Conservation (phyloP, 805 yeast species). For the Starmerella lactis-condensi region DNA sequence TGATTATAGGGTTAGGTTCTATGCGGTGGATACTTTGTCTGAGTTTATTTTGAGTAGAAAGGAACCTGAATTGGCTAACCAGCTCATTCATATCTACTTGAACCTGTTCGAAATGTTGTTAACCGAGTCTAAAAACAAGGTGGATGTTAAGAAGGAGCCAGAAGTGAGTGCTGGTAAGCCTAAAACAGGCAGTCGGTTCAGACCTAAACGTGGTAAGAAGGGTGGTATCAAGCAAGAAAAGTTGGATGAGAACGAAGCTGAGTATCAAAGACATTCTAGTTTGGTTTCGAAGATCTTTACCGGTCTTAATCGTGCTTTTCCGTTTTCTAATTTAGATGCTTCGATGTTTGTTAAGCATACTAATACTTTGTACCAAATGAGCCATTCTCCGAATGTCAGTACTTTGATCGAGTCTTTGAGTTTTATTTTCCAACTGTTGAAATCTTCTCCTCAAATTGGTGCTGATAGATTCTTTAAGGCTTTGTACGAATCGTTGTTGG, state of each 20-base stretch:
- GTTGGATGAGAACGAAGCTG: constrained; percentile 19
- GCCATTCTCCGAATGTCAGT: constrained; percentile 85
- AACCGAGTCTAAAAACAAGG: constrained; percentile 32
- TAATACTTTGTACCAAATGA: constrained; percentile 69
- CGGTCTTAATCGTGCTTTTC: constrained; percentile 91
- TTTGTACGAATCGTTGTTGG: constrained; percentile 73
- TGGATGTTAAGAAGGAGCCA: constrained; percentile 22
- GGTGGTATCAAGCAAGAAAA: constrained; percentile 35
- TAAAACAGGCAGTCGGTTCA: constrained; percentile 34
- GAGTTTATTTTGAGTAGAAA: constrained; percentile 73
- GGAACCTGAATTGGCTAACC: constrained; percentile 69
- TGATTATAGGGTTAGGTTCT: constrained; percentile 77
- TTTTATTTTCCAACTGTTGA: constrained; percentile 61
- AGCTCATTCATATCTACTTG: constrained; percentile 66
- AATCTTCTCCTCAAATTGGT: constrained; percentile 26
- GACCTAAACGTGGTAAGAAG: constrained; percentile 62
- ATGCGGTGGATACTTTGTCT: constrained; percentile 70
- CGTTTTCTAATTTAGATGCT: constrained; percentile 59
- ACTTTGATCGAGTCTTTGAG: constrained; percentile 85
- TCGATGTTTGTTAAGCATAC: constrained; percentile 53
- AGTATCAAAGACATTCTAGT: constrained; percentile 62
- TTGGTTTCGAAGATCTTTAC: constrained; percentile 79
- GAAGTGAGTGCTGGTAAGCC: constrained; percentile 10
- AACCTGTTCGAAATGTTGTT: constrained; percentile 69
- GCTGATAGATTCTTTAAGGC: constrained; percentile 58